phyloP scores from a whole-genome alignment of 345 rosid species.

The Hibiscus trionum region DNA sequence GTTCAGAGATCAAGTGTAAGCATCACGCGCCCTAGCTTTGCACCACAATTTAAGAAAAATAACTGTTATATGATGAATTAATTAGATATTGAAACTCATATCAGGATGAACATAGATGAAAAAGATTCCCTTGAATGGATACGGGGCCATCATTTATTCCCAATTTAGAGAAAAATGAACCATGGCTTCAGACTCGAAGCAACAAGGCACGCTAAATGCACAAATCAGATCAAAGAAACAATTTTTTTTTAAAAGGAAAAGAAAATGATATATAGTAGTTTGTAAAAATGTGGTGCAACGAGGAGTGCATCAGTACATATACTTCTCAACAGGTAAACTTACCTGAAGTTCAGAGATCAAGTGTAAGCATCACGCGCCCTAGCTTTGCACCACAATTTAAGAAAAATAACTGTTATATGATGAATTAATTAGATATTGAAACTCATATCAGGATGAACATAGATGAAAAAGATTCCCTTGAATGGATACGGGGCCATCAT shows the following conservation, averaged over 20 bases:
- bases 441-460: not conserved
- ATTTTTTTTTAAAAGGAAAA: not conserved
- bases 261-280: not conserved
- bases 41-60: not conserved
- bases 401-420: too few relatives aligned
- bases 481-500: not conserved
- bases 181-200: too few relatives aligned
- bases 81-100: not conserved
- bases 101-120: not conserved
- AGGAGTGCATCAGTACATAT: conserved; percentile 34
- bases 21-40: conserved; percentile 44
- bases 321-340: conserved; percentile 43
- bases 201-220: not conserved
- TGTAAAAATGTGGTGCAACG: not conserved
- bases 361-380: conserved; percentile 55
- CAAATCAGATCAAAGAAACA: not conserved
- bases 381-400: conserved; percentile 6
- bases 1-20: conserved; percentile 69
- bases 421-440: not conserved
- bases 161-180: not conserved
- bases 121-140: not conserved
- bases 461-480: not conserved
- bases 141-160: not conserved
- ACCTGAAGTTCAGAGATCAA: conserved; percentile 74
- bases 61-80: not conserved